These are phyloP conservation scores for Colletotrichum truncatum DNA, from an alignment of 2,329 filamentous ascomycete genomes.

Conservation along the genomic window DNA sequence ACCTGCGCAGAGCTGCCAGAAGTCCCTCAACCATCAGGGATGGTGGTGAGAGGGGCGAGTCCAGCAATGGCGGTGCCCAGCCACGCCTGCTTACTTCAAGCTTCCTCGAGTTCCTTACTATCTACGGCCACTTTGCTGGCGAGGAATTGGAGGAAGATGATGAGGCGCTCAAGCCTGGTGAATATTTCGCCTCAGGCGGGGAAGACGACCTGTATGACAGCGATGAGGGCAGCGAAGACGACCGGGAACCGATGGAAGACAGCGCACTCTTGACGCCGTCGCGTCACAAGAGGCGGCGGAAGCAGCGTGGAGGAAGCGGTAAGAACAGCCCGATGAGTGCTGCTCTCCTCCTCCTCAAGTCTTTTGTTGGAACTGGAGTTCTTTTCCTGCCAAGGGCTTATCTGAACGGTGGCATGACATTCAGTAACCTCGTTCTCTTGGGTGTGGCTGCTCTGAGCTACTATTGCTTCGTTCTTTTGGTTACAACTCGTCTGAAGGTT, in stretches of 20 bases:
- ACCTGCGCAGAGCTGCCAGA: conserved; percentile 78
- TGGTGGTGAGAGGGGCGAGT: conserved; percentile 49
- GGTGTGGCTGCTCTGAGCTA: conserved; percentile 88
- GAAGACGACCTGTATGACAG: conserved; percentile 64
- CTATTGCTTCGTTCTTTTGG: conserved; percentile 95
- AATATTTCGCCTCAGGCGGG: conserved; percentile 87
- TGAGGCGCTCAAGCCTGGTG: conserved; percentile 84
- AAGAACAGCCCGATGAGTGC: conserved; percentile 84
- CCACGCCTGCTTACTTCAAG: conserved; percentile 84
- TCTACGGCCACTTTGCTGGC: conserved; percentile 97
- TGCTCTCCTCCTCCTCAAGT: conserved; percentile 89
- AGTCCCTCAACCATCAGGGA: conserved; percentile 60
- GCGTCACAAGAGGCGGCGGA: conserved; percentile 78
- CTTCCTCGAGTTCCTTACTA: conserved; percentile 93
- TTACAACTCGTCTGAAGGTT: conserved; percentile 84
- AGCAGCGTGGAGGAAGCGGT: conserved; percentile 76
- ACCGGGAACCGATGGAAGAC: conserved; percentile 84
- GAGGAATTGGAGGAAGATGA: conserved; percentile 98
- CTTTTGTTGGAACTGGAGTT: conserved; percentile 96
- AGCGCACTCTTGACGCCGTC: conserved; percentile 85
- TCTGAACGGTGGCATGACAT: conserved; percentile 96
- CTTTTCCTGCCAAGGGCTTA: conserved; percentile 93
- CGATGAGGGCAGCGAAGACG: conserved; percentile 63
- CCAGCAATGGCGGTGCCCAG: conserved; percentile 47
- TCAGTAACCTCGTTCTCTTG: conserved; percentile 92